phyloP scores from a whole-genome alignment of 2,329 filamentous ascomycete genomes.

The Fusarium euwallaceae region DNA sequence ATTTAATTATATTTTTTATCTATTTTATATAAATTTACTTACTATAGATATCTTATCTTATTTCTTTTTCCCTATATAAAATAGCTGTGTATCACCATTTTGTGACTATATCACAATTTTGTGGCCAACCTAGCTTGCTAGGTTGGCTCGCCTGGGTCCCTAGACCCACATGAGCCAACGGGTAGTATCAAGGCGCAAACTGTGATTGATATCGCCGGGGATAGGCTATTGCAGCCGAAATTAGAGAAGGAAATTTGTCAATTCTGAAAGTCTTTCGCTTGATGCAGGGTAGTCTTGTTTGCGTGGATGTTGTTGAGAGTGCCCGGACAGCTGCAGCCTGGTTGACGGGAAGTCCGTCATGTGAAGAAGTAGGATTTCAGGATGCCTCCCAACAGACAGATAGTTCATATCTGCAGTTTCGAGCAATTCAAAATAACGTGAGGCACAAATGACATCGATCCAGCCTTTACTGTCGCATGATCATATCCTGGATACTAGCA shows the following conservation, averaged over 20 bases:
- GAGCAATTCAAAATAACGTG: background rate
- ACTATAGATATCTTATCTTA: no score
- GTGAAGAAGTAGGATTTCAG: background rate
- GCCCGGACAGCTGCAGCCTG: background rate
- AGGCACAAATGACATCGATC: background rate
- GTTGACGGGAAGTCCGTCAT: background rate
- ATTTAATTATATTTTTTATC: no score
- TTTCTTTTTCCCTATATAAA: no score
- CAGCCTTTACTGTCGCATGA: background rate
- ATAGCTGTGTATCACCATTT: no score
- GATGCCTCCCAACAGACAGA: background rate
- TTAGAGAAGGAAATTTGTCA: background rate
- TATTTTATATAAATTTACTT: no score
- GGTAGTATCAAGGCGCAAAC: background rate
- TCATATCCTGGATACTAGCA: background rate
- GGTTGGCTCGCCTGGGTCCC: no score
- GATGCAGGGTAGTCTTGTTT: background rate
- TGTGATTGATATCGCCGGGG: background rate
- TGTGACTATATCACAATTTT: no score
- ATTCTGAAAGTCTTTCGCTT: background rate
- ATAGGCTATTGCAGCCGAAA: background rate
- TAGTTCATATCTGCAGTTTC: background rate
- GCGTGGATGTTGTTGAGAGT: background rate
- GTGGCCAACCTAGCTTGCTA: no score
- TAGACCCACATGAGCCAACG: no score